Evolutionary conservation across 495 filamentous ascomycete species (phyloP).

Genomic region (Xylaria curta): DNA sequence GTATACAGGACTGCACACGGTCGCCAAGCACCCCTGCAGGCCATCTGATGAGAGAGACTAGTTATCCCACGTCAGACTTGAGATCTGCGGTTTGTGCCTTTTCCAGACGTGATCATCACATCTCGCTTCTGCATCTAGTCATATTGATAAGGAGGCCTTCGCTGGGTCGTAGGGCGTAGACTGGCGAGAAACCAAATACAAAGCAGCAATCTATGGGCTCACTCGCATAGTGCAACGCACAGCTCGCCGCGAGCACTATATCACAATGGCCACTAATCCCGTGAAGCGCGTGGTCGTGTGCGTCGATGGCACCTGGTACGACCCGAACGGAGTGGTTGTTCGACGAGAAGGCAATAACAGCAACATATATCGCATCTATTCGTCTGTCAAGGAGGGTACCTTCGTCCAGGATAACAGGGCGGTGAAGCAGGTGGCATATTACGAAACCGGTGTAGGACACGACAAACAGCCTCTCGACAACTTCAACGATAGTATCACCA

Average conservation of each 20-base stretch:
- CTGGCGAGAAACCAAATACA: not conserved
- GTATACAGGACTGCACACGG: not conserved
- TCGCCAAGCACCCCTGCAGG: constrained; percentile 19
- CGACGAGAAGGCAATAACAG: constrained; percentile 28
- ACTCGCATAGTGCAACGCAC: not conserved
- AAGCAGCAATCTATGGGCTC: not conserved
- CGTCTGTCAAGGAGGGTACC: constrained; percentile 24
- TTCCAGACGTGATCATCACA: constrained; percentile 22
- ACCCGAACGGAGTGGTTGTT: constrained; percentile 21
- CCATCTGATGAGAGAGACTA: constrained; percentile 18
- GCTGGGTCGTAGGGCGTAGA: not conserved
- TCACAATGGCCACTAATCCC: constrained; percentile 20
- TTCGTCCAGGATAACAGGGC: constrained; percentile 27
- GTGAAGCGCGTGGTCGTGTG: constrained; percentile 29
- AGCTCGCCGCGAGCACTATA: constrained; percentile 6
- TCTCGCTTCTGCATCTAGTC: not conserved
- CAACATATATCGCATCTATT: constrained; percentile 27
- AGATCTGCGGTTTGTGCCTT: constrained; percentile 23
- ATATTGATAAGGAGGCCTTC: constrained; percentile 21
- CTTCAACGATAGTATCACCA: constrained; percentile 15
- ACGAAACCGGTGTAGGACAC: constrained; percentile 24
- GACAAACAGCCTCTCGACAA: constrained; percentile 21
- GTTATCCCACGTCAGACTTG: constrained; percentile 22
- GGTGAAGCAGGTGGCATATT: constrained; percentile 25
- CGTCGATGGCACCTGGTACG: constrained; percentile 26